phyloP scores from a whole-genome alignment of 2,329 filamentous ascomycete species.

The Fusarium anthophilum region DNA sequence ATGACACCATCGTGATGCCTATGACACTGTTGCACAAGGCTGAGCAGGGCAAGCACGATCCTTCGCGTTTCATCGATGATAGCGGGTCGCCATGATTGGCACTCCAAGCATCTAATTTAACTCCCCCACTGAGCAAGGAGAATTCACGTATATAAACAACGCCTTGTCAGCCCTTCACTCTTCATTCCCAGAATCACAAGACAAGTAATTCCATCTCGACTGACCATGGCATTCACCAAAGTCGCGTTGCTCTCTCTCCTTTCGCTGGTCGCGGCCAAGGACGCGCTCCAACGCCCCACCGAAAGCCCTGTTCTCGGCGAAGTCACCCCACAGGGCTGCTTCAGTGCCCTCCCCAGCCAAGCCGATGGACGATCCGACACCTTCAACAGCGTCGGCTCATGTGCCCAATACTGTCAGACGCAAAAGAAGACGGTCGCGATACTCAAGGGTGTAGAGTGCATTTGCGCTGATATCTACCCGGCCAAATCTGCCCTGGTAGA shows the following conservation, averaged over 20 bases:
- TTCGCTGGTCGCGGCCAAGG: neutral
- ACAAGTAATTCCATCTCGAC: neutral
- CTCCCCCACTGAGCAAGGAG: neutral
- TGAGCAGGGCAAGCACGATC: neutral
- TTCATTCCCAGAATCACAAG: neutral
- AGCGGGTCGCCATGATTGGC: neutral
- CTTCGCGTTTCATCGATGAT: conserved; percentile 3
- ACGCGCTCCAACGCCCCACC: conserved; percentile 48
- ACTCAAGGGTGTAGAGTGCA: conserved; percentile 1
- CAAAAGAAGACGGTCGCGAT: neutral
- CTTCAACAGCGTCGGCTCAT: neutral
- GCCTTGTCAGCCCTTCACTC: neutral
- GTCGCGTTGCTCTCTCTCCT: neutral
- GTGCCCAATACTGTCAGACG: neutral
- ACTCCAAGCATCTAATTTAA: neutral
- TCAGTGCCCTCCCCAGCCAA: conserved; percentile 1
- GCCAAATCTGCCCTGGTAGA: conserved; percentile 1
- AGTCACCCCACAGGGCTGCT: conserved; percentile 30
- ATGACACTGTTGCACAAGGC: neutral
- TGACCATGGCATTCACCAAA: neutral
- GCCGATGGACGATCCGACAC: too few relatives aligned
- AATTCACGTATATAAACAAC: neutral
- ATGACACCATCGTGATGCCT: neutral
- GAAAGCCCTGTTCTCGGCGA: neutral
- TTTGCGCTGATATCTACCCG: conserved; percentile 27